Conservation (phyloP, 1,139 yeast genomes). For the Dujonia santamariae region DNA sequence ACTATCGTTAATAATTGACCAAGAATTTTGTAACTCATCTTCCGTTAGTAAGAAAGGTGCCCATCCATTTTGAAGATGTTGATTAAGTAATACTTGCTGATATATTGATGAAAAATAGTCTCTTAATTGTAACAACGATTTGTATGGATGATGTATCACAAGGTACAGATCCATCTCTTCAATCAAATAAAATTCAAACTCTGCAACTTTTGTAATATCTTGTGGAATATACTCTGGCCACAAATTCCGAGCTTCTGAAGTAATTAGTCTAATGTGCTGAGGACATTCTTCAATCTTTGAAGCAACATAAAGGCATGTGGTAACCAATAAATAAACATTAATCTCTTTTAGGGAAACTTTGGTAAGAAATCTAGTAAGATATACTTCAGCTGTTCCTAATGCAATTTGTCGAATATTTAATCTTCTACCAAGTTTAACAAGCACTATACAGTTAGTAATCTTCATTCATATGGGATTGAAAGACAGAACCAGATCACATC, state of each 20-base stretch:
- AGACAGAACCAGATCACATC: too few relatives aligned
- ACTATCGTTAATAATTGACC: conserved; percentile 90
- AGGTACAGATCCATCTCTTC: conserved; percentile 84
- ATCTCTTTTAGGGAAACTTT: conserved; percentile 75
- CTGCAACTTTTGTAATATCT: conserved; percentile 91
- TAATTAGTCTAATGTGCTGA: conserved; percentile 81
- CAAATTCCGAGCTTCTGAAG: conserved; percentile 78
- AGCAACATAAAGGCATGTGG: conserved; percentile 85
- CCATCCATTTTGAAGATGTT: conserved; percentile 9
- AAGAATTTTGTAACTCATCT: conserved; percentile 78
- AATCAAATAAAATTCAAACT: conserved; percentile 88
- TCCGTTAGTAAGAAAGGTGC: conserved; percentile 45
- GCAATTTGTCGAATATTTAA: conserved; percentile 79
- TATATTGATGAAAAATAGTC: conserved; percentile 35
- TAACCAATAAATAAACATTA: conserved; percentile 73
- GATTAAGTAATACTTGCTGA: conserved; percentile 16
- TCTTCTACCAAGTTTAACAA: conserved; percentile 75
- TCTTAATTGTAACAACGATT: conserved; percentile 62
- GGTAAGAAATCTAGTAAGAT: conserved; percentile 69
- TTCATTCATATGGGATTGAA: not conserved
- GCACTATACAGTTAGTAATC: conserved; percentile 27
- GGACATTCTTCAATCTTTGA: conserved; percentile 96
- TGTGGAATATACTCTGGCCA: conserved; percentile 97
- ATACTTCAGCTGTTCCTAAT: conserved; percentile 85
- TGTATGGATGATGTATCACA: conserved; percentile 86